A percentile compares a stretch with the other conserved stretches of the same genome.
These are phyloP conservation scores for Carex cristatella DNA, from an alignment of 176 grass and related monocot genomes.

Conservation along the genomic window DNA sequence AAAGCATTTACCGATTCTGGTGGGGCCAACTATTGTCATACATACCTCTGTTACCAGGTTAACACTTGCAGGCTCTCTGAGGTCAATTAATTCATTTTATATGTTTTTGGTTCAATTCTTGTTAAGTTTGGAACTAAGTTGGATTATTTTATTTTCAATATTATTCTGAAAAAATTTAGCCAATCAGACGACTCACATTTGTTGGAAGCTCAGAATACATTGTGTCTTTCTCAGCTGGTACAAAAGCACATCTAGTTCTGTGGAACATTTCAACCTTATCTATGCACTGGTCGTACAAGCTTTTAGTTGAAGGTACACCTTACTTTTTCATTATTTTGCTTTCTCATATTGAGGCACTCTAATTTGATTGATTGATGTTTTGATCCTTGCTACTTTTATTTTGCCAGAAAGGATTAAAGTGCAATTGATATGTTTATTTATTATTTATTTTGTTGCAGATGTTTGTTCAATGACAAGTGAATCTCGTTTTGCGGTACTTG, in stretches of 20 bases:
- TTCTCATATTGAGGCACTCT: neutral
- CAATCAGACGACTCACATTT: constrained; percentile 64
- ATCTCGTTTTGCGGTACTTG: constrained; percentile 59
- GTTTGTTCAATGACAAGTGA: constrained; percentile 46
- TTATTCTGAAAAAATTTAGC: constrained; percentile 44
- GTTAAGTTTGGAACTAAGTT: neutral
- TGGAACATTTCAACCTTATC: constrained; percentile 78
- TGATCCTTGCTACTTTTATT: neutral
- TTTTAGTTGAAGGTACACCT: constrained; percentile 69
- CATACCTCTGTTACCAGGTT: neutral
- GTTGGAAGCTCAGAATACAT: constrained; percentile 60
- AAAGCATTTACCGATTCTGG: neutral
- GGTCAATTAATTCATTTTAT: neutral
- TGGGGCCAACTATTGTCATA: neutral
- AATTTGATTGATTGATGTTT: neutral
- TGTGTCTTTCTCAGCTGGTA: constrained; percentile 56
- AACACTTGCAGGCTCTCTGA: neutral
- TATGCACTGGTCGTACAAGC: constrained; percentile 76
- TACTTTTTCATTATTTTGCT: neutral
- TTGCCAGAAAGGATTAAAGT: neutral
- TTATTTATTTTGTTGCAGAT: constrained; percentile 40
- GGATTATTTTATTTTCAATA: constrained; percentile 11
- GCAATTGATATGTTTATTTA: neutral
- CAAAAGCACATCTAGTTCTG: constrained; percentile 62
- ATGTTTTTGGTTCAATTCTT: neutral